Percentiles rank a stretch among this genome's conserved stretches.
These are phyloP conservation scores for Yueomyces sp. DNA, from an alignment of 1,139 yeast species.

Conservation along the genomic window DNA sequence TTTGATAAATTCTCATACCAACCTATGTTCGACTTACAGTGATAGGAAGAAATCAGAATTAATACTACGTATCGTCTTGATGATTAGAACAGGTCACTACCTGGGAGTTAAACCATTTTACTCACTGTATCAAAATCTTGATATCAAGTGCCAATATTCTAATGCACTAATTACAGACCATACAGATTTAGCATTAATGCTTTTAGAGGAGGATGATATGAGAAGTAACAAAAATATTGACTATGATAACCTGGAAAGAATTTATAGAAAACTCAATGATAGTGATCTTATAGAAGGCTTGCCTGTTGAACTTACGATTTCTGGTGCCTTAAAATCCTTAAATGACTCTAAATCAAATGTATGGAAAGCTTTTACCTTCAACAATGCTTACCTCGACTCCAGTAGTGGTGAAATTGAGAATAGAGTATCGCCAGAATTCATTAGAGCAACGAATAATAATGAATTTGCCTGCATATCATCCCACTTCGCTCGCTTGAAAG, in stretches of 20 bases:
- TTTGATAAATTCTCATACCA: neutral
- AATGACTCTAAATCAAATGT: constrained; percentile 27
- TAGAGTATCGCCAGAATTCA: neutral
- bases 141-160: constrained; percentile 24
- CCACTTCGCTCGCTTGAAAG: neutral
- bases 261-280: constrained; percentile 41
- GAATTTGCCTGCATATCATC: neutral
- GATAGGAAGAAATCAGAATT: constrained; percentile 8
- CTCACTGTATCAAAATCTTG: constrained; percentile 27
- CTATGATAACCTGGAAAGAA: constrained; percentile 20
- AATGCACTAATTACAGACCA: constrained; percentile 29
- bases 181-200: constrained; percentile 37
- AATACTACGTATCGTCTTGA: constrained; percentile 30
- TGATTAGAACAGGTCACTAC: constrained; percentile 35
- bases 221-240: constrained; percentile 5
- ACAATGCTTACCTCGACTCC: constrained; percentile 46
- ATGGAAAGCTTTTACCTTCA: constrained; percentile 36
- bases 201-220: constrained; percentile 39
- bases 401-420: constrained; percentile 21
- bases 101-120: constrained; percentile 25
- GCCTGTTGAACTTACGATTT: constrained; percentile 43
- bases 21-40: no score
- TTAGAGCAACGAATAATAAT: neutral
- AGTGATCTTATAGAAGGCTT: constrained; percentile 52
- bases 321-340: constrained; percentile 35